phyloP scores from a whole-genome alignment of 805 yeast species.

The Ogataea saltuana region DNA sequence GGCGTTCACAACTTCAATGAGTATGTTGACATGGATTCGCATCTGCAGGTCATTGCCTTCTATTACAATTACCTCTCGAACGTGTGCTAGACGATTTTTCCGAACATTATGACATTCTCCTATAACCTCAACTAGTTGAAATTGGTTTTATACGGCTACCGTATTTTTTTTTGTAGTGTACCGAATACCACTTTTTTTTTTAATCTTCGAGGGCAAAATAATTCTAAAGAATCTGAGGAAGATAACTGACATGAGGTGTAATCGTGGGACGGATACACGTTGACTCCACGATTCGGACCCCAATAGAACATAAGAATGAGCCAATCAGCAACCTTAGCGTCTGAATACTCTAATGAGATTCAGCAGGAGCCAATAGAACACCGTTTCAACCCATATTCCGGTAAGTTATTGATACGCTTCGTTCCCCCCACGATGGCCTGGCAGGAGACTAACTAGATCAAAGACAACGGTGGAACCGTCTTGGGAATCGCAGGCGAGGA shows the following conservation, averaged over 20 bases:
- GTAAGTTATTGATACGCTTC: too few relatives aligned
- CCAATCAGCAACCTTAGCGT: slow-evolving; percentile 49
- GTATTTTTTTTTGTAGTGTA: background rate
- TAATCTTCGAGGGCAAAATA: slow-evolving; percentile 17
- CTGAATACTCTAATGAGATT: slow-evolving; percentile 63
- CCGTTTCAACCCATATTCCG: slow-evolving; percentile 84
- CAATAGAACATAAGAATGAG: slow-evolving; percentile 17
- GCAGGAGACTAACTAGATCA: background rate
- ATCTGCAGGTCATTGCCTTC: slow-evolving; percentile 59
- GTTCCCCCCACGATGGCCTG: too few relatives aligned
- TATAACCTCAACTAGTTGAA: too few relatives aligned
- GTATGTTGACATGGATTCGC: slow-evolving; percentile 52
- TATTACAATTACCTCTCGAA: slow-evolving; percentile 46
- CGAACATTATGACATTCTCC: too few relatives aligned
- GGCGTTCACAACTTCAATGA: slow-evolving; percentile 68
- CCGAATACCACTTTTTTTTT: background rate
- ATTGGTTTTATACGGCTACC: too few relatives aligned
- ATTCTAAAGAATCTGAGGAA: background rate
- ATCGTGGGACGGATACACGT: too few relatives aligned
- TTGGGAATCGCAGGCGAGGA: slow-evolving; percentile 97
- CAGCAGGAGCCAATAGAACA: slow-evolving; percentile 76
- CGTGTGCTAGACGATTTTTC: slow-evolving; percentile 5
- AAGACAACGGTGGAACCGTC: slow-evolving; percentile 94
- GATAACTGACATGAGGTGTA: background rate
- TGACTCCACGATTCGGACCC: too few relatives aligned